Evolutionary conservation across 2,329 filamentous ascomycete genomes (phyloP).

Genomic region (Aspergillus eucalypticola): DNA sequence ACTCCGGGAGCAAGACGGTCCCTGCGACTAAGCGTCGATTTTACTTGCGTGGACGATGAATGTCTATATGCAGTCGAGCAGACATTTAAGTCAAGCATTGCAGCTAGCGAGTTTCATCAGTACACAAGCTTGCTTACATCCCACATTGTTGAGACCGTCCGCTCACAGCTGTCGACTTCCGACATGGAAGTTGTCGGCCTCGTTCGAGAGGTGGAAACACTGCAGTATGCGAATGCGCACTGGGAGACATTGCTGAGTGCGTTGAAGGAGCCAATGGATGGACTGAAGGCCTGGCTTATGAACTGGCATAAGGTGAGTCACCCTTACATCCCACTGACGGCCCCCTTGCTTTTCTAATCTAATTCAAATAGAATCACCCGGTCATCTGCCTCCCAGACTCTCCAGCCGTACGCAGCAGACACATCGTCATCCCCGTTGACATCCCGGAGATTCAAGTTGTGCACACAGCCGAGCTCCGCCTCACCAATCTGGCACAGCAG

Average conservation of each 20-base stretch:
- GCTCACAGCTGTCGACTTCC: constrained; percentile 47
- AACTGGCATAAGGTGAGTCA: constrained; percentile 57
- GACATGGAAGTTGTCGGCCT: constrained; percentile 58
- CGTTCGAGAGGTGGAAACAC: constrained; percentile 54
- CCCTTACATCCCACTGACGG: not conserved
- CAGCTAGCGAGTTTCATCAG: constrained; percentile 47
- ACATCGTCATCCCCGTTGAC: constrained; percentile 85
- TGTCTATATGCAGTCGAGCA: constrained; percentile 54
- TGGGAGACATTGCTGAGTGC: constrained; percentile 56
- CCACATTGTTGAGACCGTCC: constrained; percentile 50
- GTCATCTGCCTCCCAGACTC: constrained; percentile 34
- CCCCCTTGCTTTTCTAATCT: constrained; percentile 4
- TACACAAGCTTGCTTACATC: constrained; percentile 55
- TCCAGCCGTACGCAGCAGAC: constrained; percentile 50
- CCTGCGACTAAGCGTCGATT: constrained; percentile 67
- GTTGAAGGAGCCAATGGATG: constrained; percentile 48
- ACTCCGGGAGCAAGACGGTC: constrained; percentile 31
- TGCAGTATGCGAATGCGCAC: constrained; percentile 53
- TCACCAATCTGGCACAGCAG: constrained; percentile 30
- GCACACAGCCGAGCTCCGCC: constrained; percentile 63
- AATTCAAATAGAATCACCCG: constrained; percentile 32
- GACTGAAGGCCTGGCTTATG: constrained; percentile 54
- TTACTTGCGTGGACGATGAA: constrained; percentile 75
- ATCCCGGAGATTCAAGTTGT: constrained; percentile 81
- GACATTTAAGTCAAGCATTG: constrained; percentile 50